phyloP scores from a whole-genome alignment of 441 rosid species.

The Bocquillonia castaneifolia region DNA sequence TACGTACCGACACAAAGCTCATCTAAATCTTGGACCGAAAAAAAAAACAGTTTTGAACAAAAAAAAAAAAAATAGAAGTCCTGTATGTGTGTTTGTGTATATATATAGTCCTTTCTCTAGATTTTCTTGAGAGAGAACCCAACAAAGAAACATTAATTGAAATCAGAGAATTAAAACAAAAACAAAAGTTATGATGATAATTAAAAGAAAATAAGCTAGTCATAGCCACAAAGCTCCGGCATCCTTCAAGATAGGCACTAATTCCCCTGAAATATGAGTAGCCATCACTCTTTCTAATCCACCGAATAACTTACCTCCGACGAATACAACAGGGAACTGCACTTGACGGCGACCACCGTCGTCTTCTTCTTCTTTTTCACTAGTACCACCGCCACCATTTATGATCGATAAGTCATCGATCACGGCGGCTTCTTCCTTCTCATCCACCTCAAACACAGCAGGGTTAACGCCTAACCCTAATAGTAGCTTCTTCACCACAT shows the following conservation, averaged over 20 bases:
- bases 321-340: slow-evolving; percentile 64
- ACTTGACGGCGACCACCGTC: slow-evolving; percentile 20
- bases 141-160: background rate
- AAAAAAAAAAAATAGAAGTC: no score
- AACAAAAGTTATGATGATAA: no score
- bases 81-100: no score
- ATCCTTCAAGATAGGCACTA: slow-evolving; percentile 69
- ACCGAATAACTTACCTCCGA: slow-evolving; percentile 78
- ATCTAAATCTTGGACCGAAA: background rate
- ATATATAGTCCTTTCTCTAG: background rate
- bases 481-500: slow-evolving; percentile 57
- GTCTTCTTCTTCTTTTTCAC: background rate
- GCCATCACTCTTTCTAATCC: slow-evolving; percentile 80
- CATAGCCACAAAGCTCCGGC: slow-evolving; percentile 85
- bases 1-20: background rate
- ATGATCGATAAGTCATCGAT: slow-evolving; percentile 34
- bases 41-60: background rate
- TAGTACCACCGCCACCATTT: background rate
- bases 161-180: background rate
- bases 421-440: slow-evolving; percentile 44
- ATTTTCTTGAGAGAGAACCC: slow-evolving; percentile 1
- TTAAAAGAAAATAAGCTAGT: background rate
- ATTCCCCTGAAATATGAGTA: slow-evolving; percentile 73
- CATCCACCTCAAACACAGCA: slow-evolving; percentile 53
- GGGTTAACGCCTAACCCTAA: slow-evolving; percentile 76